These are phyloP conservation scores for Sextonia rubra DNA, from an alignment of 164 flowering plant genomes.

Conservation along the genomic window DNA sequence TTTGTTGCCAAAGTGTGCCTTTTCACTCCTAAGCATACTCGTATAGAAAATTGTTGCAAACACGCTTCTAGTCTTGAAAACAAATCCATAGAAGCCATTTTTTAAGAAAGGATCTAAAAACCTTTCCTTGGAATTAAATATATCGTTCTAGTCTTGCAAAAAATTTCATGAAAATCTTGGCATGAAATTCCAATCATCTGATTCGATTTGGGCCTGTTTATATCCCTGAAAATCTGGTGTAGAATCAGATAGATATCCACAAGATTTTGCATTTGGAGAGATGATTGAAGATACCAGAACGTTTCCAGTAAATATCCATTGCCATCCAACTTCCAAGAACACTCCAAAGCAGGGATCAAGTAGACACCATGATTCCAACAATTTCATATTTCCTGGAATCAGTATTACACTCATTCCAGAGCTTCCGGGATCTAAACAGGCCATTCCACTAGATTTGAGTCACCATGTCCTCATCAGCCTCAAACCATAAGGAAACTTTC, in stretches of 20 bases:
- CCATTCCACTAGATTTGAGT: neutral
- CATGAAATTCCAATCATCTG: neutral
- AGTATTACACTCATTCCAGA: neutral
- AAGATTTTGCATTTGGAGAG: too few species aligned
- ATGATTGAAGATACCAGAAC: too few species aligned
- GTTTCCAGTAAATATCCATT: too few species aligned
- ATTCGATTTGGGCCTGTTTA: neutral
- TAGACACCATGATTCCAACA: neutral
- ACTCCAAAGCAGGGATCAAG: neutral
- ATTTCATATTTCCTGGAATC: neutral
- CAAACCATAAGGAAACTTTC: neutral
- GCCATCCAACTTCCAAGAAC: neutral
- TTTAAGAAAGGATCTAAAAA: too few species aligned
- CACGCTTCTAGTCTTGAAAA: too few species aligned
- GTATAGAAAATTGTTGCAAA: too few species aligned
- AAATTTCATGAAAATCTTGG: too few species aligned
- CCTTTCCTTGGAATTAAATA: too few species aligned
- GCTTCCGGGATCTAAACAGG: neutral
- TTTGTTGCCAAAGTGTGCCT: too few species aligned
- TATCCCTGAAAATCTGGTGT: neutral
- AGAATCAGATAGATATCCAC: neutral
- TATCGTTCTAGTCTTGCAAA: too few species aligned
- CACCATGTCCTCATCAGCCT: neutral
- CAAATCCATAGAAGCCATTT: too few species aligned
- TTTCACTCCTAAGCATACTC: too few species aligned